A percentile compares a stretch with the other conserved stretches of the same genome.
Conservation (phyloP, 225 moss, liverwort and hornwort genomes). For the Thuidium tamariscinum region DNA sequence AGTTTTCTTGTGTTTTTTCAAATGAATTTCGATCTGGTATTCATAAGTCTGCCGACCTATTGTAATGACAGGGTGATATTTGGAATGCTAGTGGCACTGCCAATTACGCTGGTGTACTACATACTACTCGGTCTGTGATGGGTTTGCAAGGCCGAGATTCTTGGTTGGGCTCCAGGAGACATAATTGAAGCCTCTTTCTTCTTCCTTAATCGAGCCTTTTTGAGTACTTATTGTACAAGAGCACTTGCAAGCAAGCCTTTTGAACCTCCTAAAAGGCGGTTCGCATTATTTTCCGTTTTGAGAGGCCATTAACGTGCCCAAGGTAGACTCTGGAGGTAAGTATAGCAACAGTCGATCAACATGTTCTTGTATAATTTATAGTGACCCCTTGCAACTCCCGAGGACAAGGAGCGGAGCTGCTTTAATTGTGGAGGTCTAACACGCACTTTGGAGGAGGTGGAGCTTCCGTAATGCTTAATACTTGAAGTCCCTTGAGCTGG, state of each 20-base stretch:
- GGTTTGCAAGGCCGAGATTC: not conserved
- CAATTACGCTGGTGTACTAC: slow-evolving; percentile 46
- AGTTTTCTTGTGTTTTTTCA: not conserved
- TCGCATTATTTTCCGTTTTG: slow-evolving; percentile 4
- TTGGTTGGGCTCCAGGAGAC: slow-evolving; percentile 2
- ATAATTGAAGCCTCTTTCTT: not conserved
- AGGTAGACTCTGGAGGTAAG: not conserved
- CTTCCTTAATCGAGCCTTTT: not conserved
- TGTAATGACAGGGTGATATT: slow-evolving; percentile 40
- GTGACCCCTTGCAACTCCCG: slow-evolving; percentile 15
- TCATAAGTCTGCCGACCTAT: not conserved
- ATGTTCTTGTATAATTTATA: slow-evolving; percentile 24
- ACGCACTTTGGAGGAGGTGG: not conserved
- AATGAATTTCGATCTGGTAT: not conserved
- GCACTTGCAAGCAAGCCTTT: not conserved
- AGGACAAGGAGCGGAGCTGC: slow-evolving; percentile 12
- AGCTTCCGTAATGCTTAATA: not conserved
- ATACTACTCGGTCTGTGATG: slow-evolving; percentile 41
- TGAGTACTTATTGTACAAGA: slow-evolving; percentile 27
- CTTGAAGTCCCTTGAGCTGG: not conserved
- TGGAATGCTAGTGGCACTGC: slow-evolving; percentile 46
- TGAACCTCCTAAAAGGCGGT: slow-evolving; percentile 7
- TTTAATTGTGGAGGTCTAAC: slow-evolving; percentile 1
- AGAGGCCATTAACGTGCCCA: slow-evolving; percentile 12
- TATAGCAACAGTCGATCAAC: slow-evolving; percentile 1